Evolutionary conservation across 2,329 filamentous ascomycete genomes (phyloP).

Genomic region (Talaromyces verruculosus): DNA sequence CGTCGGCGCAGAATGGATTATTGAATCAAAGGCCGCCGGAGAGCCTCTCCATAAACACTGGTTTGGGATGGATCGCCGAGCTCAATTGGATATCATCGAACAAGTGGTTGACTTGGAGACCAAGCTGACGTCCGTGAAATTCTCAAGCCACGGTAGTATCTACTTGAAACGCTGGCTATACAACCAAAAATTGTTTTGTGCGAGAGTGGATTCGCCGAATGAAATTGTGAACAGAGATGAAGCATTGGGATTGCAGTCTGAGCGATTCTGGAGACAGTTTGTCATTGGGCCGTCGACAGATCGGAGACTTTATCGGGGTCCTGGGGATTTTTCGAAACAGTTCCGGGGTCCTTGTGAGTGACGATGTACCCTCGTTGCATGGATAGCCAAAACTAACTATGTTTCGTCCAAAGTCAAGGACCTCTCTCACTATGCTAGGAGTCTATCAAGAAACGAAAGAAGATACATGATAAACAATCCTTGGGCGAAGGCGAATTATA

Average conservation of each 20-base stretch:
- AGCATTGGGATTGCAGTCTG: background rate
- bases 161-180: slow-evolving; percentile 23
- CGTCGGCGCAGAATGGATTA: slow-evolving; percentile 43
- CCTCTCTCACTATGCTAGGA: slow-evolving; percentile 13
- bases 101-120: slow-evolving; percentile 28
- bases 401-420: background rate
- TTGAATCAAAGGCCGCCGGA: slow-evolving; percentile 40
- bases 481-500: slow-evolving; percentile 4
- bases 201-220: background rate
- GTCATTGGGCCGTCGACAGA: slow-evolving; percentile 17
- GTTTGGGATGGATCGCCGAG: slow-evolving; percentile 25
- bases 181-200: background rate
- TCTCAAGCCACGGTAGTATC: slow-evolving; percentile 27
- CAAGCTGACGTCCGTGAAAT: slow-evolving; percentile 25
- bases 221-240: background rate
- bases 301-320: slow-evolving; percentile 10
- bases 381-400: background rate
- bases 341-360: slow-evolving; percentile 20
- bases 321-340: slow-evolving; percentile 9
- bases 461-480: slow-evolving; percentile 5
- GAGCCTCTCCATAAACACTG: slow-evolving; percentile 34
- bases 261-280: background rate
- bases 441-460: slow-evolving; percentile 12
- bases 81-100: slow-evolving; percentile 22
- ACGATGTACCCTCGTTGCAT: background rate